A percentile compares a stretch with the other conserved stretches of the same genome.
phyloP scores from a whole-genome alignment of 768 basidiomycete species.

The Agaricus blazei region DNA sequence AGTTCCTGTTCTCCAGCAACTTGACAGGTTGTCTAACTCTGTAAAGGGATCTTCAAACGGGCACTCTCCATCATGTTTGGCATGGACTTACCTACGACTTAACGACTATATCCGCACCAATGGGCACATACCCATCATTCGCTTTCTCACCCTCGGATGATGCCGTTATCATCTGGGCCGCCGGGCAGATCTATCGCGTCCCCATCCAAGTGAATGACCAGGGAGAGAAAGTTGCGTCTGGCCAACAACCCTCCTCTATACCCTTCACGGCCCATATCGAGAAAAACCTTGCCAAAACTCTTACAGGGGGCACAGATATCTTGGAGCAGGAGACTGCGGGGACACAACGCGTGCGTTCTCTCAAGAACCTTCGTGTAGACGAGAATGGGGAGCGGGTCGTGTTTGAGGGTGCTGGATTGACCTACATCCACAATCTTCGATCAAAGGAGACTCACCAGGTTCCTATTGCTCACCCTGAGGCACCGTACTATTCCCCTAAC shows the following conservation, averaged over 20 bases:
- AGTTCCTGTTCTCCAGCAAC: slow-evolving; percentile 13
- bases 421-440: slow-evolving; percentile 43
- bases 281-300: slow-evolving; percentile 60
- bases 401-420: slow-evolving; percentile 65
- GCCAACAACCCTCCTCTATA: slow-evolving; percentile 40
- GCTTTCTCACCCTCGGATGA: slow-evolving; percentile 58
- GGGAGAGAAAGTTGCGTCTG: slow-evolving; percentile 46
- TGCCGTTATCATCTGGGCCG: slow-evolving; percentile 69
- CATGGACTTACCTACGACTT: slow-evolving; percentile 67
- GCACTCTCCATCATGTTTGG: slow-evolving; percentile 62
- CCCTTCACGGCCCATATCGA: slow-evolving; percentile 61
- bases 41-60: slow-evolving; percentile 58
- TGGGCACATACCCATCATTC: slow-evolving; percentile 78
- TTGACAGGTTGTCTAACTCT: not conserved
- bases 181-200: slow-evolving; percentile 62
- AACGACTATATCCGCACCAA: slow-evolving; percentile 59
- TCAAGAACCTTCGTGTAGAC: slow-evolving; percentile 57
- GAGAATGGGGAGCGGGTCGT: slow-evolving; percentile 46
- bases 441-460: slow-evolving; percentile 28
- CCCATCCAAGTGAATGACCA: slow-evolving; percentile 46
- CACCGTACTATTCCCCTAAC: slow-evolving; percentile 63
- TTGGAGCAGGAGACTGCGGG: slow-evolving; percentile 46
- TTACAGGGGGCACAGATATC: slow-evolving; percentile 42
- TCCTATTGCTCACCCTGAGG: slow-evolving; percentile 42
- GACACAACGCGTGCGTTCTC: slow-evolving; percentile 54